Evolutionary conservation across 2,329 filamentous ascomycete species (phyloP).

Genomic region (Thyridium curvatum): DNA sequence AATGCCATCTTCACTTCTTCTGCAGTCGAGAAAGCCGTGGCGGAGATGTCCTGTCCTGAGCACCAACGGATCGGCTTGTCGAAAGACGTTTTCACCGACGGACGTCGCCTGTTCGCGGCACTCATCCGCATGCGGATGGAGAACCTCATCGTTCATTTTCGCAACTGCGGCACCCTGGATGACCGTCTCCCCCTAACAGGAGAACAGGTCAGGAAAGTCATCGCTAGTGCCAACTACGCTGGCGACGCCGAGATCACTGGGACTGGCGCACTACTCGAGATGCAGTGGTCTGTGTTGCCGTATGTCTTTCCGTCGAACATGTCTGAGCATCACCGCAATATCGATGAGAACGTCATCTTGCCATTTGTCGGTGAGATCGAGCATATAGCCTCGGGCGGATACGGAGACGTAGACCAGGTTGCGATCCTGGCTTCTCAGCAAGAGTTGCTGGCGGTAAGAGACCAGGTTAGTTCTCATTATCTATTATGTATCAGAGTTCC

Average conservation of each 20-base stretch:
- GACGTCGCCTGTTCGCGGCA: neutral
- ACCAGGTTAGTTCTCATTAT: neutral
- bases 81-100: neutral
- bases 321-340: neutral
- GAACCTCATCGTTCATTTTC: neutral
- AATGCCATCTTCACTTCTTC: neutral
- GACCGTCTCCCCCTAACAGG: neutral
- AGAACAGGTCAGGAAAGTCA: too few relatives aligned
- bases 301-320: conserved; percentile 1
- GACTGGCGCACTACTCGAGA: neutral
- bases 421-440: neutral
- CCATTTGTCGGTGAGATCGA: neutral
- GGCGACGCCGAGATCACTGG: neutral
- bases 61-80: neutral
- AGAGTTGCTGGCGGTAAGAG: neutral
- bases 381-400: neutral
- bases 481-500: neutral
- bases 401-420: neutral
- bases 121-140: neutral
- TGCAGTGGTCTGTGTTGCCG: neutral
- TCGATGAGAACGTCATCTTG: neutral
- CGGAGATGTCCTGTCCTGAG: neutral
- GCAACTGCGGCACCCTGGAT: neutral
- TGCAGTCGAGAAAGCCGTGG: neutral
- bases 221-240: neutral